Percentiles rank a stretch among this genome's conserved stretches.
phyloP scores from a whole-genome alignment of 108 stramenopile genomes.

The Discostella pseudostelligera region DNA sequence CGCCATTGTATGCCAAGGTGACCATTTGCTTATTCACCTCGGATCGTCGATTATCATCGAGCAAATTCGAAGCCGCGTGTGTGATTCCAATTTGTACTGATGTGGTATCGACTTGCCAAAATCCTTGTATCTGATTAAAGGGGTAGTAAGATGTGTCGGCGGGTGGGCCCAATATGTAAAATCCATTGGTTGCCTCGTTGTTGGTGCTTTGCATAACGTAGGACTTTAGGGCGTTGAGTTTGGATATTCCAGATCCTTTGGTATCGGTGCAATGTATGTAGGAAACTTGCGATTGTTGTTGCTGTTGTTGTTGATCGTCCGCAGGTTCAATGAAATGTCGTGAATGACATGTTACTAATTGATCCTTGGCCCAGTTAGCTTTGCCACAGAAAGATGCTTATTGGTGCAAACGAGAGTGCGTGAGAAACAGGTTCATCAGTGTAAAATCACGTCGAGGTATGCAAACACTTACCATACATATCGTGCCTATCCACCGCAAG shows the following conservation, averaged over 20 bases:
- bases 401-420: background rate
- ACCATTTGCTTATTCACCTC: conserved; percentile 60
- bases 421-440: background rate
- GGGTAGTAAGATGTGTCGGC: conserved; percentile 51
- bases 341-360: conserved; percentile 70
- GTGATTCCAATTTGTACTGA: conserved; percentile 57
- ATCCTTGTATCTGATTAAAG: conserved; percentile 73
- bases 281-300: conserved; percentile 2
- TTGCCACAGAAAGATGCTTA: conserved; percentile 61
- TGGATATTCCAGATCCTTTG: conserved; percentile 32
- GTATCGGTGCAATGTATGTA: conserved; percentile 40
- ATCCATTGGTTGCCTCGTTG: conserved; percentile 60
- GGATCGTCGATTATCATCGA: conserved; percentile 70
- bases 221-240: conserved; percentile 36
- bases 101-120: conserved; percentile 71
- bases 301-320: no score
- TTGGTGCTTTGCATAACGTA: conserved; percentile 69
- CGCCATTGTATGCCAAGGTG: conserved; percentile 53
- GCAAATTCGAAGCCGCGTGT: conserved; percentile 51
- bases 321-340: no score
- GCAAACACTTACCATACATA: conserved; percentile 45
- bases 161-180: conserved; percentile 61
- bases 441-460: background rate
- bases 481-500: conserved; percentile 73
- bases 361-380: conserved; percentile 52